Conservation (phyloP, 805 yeast genomes). For the Cyberlindnera petersonii region DNA sequence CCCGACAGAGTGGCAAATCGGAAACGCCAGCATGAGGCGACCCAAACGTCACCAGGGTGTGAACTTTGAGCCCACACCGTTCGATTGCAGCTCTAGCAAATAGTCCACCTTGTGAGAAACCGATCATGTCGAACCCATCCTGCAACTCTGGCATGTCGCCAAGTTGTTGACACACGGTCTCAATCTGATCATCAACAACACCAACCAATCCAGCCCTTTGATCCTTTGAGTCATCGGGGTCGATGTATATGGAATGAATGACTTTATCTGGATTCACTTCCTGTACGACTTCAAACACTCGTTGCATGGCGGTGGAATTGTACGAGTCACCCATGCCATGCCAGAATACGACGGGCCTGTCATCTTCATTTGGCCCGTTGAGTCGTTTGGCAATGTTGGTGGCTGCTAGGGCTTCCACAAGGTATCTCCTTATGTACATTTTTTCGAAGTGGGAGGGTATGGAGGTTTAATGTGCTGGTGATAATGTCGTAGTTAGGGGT, state of each 20-base stretch:
- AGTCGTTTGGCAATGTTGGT: slow-evolving; percentile 20
- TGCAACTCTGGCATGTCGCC: slow-evolving; percentile 39
- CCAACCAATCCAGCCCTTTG: slow-evolving; percentile 56
- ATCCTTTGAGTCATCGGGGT: slow-evolving; percentile 48
- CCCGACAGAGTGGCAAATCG: slow-evolving; percentile 60
- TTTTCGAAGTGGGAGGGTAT: neutral
- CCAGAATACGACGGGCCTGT: slow-evolving; percentile 65
- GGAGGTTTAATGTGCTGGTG: too few species aligned
- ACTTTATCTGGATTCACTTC: slow-evolving; percentile 45
- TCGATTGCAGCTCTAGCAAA: slow-evolving; percentile 66
- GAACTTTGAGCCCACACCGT: slow-evolving; percentile 45
- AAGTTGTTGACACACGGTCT: slow-evolving; percentile 53
- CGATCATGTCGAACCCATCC: slow-evolving; percentile 66
- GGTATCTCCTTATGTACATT: slow-evolving; percentile 19
- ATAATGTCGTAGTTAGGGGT: too few species aligned
- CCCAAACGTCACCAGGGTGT: slow-evolving; percentile 67
- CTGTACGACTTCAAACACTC: slow-evolving; percentile 40
- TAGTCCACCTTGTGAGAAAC: slow-evolving; percentile 84
- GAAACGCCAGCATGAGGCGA: slow-evolving; percentile 76
- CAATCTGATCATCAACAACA: slow-evolving; percentile 51
- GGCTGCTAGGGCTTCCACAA: slow-evolving; percentile 19
- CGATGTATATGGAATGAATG: slow-evolving; percentile 52
- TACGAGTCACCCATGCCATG: slow-evolving; percentile 82
- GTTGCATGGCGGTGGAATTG: slow-evolving; percentile 53
- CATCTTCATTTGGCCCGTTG: slow-evolving; percentile 10